phyloP scores from a whole-genome alignment of 495 filamentous ascomycete genomes.

The Hypoxylon cercidicola region DNA sequence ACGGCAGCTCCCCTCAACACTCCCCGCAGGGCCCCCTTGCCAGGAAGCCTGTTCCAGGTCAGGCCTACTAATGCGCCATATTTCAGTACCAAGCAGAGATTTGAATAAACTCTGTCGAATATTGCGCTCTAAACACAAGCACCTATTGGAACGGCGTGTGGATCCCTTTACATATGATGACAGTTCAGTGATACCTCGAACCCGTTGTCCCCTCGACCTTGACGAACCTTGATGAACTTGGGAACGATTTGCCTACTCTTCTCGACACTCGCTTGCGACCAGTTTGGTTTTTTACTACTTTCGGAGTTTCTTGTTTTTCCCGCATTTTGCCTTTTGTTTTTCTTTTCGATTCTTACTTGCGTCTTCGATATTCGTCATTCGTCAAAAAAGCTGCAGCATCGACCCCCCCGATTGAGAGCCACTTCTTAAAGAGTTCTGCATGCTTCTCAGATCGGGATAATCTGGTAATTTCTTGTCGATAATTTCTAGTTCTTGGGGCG shows the following conservation, averaged over 20 bases:
- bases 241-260: conserved; percentile 40
- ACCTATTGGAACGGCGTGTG: background rate
- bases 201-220: conserved; percentile 35
- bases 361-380: conserved; percentile 20
- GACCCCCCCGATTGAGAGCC: conserved; percentile 15
- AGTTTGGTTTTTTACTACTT: conserved; percentile 33
- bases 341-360: conserved; percentile 22
- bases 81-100: conserved; percentile 1
- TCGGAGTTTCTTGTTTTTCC: conserved; percentile 13
- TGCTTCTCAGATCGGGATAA: conserved; percentile 37
- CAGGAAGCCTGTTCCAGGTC: conserved; percentile 60
- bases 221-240: conserved; percentile 43
- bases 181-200: conserved; percentile 16
- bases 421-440: conserved; percentile 17
- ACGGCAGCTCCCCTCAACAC: conserved; percentile 46
- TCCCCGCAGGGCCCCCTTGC: conserved; percentile 46
- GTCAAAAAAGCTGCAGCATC: conserved; percentile 17
- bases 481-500: conserved; percentile 40
- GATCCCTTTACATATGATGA: conserved; percentile 1
- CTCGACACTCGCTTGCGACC: conserved; percentile 50
- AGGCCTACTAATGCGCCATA: conserved; percentile 53
- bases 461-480: conserved; percentile 51
- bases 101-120: conserved; percentile 6
- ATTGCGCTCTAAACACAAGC: background rate
- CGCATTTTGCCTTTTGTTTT: conserved; percentile 19